Evolutionary conservation across 306 rosid species (phyloP), one percentile per base, ranked within the genome.

Genomic region (Fragaria nilgerrensis): DNA sequence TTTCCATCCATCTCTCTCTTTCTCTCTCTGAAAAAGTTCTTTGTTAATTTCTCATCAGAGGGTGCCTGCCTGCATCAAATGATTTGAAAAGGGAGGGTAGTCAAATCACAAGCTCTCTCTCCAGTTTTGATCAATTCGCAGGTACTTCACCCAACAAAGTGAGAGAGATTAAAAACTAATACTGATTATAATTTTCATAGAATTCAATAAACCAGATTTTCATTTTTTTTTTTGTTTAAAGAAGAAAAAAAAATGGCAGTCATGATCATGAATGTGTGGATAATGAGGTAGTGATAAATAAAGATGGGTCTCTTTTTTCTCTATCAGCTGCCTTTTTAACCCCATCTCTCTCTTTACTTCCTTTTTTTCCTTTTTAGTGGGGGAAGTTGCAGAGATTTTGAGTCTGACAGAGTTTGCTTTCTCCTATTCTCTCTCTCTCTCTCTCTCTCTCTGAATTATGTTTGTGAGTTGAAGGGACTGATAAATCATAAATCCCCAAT

Each of bases 381-480:
- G 77, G 68, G 85, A 76, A 81, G 87, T 90, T 88, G 95, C 95
- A 87, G 93, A 87, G 90, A 86, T 70, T 81, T 88, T 81, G 91
- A 84, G 96, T 86, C 90, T 87, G 97, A 92, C 96, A 90, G 52
- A 83, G 86, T 81, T 88, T 76, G 81, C 82, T 86, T 86, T 84
- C 37, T 73, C 13, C 39, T 83, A 34, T 22, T 16, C 49, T 58
- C 80, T 80, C 74, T 80, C 79, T 68, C 50, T 67, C 27, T 15
- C 49, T 41, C 83, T 80, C 79, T 80, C 81, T 61, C 32, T 67
- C 44, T 76, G 15, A 72, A 61, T 83, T 78, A 62, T 50, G 34
- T 63, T 10, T 50, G 1, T 84, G 29, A 34, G 76, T 56, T 73
- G 78, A 78, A 67, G 84, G 64, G 79, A 75, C 75, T 62, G 77